phyloP scores from a whole-genome alignment of 1,284 basidiomycete species.

The Somion occarium region DNA sequence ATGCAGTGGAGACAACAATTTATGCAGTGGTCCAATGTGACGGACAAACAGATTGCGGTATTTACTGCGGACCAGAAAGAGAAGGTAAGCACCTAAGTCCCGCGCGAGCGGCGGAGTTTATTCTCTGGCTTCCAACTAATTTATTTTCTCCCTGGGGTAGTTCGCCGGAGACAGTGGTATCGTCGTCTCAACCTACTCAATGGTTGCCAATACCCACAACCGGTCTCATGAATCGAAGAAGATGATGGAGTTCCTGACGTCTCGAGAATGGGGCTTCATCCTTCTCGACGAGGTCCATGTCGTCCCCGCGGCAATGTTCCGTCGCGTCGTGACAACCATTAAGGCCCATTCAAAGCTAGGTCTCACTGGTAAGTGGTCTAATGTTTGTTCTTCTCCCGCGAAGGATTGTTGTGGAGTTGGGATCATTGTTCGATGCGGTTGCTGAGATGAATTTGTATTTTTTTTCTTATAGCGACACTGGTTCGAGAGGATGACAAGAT shows the following conservation, averaged over 20 bases:
- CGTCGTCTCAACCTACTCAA: slow-evolving; percentile 96
- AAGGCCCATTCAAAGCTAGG: slow-evolving; percentile 97
- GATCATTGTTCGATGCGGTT: no score
- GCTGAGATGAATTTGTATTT: no score
- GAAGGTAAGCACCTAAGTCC: slow-evolving; percentile 65
- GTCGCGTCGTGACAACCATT: slow-evolving; percentile 93
- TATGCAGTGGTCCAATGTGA: slow-evolving; percentile 95
- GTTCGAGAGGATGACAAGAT: slow-evolving; percentile 99
- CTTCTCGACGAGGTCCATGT: slow-evolving; percentile 96
- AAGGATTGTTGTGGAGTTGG: slow-evolving; percentile 3
- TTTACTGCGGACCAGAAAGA: slow-evolving; percentile 97
- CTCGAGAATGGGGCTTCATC: slow-evolving; percentile 94
- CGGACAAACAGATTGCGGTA: slow-evolving; percentile 90
- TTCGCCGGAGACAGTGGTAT: slow-evolving; percentile 94
- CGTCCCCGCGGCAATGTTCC: slow-evolving; percentile 95
- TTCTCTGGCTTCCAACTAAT: not conserved
- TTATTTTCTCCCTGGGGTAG: slow-evolving; percentile 33
- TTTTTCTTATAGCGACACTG: slow-evolving; percentile 68
- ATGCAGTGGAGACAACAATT: slow-evolving; percentile 99
- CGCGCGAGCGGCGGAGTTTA: not conserved
- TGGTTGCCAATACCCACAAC: slow-evolving; percentile 97
- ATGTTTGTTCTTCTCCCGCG: not conserved
- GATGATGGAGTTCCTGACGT: slow-evolving; percentile 98
- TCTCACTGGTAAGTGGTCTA: slow-evolving; percentile 64
- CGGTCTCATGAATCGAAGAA: slow-evolving; percentile 95